phyloP scores from a whole-genome alignment of 768 basidiomycete species.

The Lanmaoa pseudosensibilis region DNA sequence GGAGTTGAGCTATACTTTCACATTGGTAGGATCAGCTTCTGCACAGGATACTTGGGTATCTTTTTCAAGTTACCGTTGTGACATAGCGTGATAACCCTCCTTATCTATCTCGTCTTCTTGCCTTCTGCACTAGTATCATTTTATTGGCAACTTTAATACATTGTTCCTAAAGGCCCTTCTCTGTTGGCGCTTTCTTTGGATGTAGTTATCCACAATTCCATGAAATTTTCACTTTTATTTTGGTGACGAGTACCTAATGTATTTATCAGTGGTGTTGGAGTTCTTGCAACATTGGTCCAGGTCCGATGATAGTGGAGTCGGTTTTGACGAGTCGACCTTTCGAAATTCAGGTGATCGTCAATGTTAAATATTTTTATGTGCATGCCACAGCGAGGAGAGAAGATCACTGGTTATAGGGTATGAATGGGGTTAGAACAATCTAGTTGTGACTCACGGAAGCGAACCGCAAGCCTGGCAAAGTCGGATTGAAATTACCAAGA shows the following conservation, averaged over 20 bases:
- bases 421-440: neutral
- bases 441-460: too few species aligned
- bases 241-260: too few species aligned
- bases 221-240: too few species aligned
- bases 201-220: too few species aligned
- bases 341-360: neutral
- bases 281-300: too few species aligned
- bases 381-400: neutral
- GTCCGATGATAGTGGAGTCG: too few species aligned
- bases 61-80: neutral
- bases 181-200: too few species aligned
- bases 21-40: neutral
- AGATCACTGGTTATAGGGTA: neutral
- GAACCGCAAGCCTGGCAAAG: neutral
- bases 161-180: too few species aligned
- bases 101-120: neutral
- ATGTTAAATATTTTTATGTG: neutral
- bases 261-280: too few species aligned
- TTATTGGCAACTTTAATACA: too few species aligned
- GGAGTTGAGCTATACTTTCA: constrained; percentile 47
- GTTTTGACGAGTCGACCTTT: neutral
- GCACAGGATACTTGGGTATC: constrained; percentile 5
- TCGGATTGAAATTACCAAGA: neutral
- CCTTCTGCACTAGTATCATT: neutral
- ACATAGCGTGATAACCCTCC: neutral